Evolutionary conservation across 371 early-diverging fungal genomes (phyloP), one percentile per base, ranked within the genome.

Genomic region (Circinella minor): DNA sequence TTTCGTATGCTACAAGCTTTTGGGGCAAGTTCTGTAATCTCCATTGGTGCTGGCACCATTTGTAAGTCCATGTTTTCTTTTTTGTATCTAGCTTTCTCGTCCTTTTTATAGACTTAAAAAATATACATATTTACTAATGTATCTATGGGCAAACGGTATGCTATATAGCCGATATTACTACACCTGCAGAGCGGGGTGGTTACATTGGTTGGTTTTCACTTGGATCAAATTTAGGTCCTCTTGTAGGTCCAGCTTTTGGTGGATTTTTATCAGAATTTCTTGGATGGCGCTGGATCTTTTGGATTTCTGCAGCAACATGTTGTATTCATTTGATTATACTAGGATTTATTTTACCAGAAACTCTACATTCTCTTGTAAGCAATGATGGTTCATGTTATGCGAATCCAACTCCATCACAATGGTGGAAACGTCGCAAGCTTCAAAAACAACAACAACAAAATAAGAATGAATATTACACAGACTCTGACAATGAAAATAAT

Each of bases 41-140:
- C 90, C 3, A 85, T 91, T 3, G 91, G 92, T 8, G 90, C 90
- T 4, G 91, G 92, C 0, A 84, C 89, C 10, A 85, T 92, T 15
- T 85, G 89, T 59, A 74, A 69, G 69, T n/a, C 11, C 15, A 15
- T 9, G 47, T 15, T 0, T 11, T 47, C 47, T 15, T 11, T 15
- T 47, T 15, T 11, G 15, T 51, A 17, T 7, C 51, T 0, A 17
- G 0, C n/a, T 51, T 13, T 51, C n/a, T 14, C n/a, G 15, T 51
- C 14, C 1, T 15, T 13, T 51, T 5, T 8, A n/a, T 51, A 14
- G 4, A 4, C 15, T 5, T 51, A 51, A n/a, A 15, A 15, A 51
- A 51, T 17, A 15, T 17, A 63, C 3, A n/a, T 18, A 18, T 47
- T 63, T 36, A 46, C 34, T 63, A 54, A 68, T 17, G 4, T 64